Evolutionary conservation across 108 stramenopile genomes (phyloP).

Genomic region (Schizochytrium sp.): DNA sequence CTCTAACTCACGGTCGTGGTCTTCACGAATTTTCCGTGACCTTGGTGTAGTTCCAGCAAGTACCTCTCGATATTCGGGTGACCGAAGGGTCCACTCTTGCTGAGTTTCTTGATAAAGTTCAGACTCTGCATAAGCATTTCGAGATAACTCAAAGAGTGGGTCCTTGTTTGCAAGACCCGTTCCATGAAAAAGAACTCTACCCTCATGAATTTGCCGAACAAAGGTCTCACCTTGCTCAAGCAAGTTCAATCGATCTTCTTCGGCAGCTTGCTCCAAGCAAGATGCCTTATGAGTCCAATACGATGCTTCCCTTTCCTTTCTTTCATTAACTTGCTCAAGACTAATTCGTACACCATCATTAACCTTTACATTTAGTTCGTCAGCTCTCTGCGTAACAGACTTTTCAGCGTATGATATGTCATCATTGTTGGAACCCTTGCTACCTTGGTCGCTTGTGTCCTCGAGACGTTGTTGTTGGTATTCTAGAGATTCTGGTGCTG

Average conservation of each 20-base stretch:
- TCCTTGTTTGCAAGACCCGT: conserved; percentile 19
- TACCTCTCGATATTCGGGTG: not conserved
- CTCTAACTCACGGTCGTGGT: not conserved
- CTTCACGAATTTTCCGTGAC: not conserved
- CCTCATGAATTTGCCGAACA: not conserved
- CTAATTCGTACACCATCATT: not conserved
- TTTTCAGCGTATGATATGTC: no score
- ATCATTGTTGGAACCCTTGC: no score
- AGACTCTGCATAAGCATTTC: not conserved
- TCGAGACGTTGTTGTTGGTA: no score
- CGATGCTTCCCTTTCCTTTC: not conserved
- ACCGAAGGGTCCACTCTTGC: not conserved
- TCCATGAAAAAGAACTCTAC: conserved; percentile 49
- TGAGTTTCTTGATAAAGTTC: not conserved
- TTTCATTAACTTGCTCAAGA: not conserved
- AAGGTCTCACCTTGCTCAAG: not conserved
- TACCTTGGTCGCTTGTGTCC: no score
- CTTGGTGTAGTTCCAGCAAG: not conserved
- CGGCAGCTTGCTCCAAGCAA: not conserved
- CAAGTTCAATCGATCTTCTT: not conserved
- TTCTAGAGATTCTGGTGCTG: no score
- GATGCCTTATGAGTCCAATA: not conserved
- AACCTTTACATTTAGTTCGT: not conserved
- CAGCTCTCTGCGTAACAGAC: no score
- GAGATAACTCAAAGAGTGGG: no score